Evolutionary conservation across 2,329 filamentous ascomycete species (phyloP).

Genomic region (Aspergillus oerlinghausenensis): DNA sequence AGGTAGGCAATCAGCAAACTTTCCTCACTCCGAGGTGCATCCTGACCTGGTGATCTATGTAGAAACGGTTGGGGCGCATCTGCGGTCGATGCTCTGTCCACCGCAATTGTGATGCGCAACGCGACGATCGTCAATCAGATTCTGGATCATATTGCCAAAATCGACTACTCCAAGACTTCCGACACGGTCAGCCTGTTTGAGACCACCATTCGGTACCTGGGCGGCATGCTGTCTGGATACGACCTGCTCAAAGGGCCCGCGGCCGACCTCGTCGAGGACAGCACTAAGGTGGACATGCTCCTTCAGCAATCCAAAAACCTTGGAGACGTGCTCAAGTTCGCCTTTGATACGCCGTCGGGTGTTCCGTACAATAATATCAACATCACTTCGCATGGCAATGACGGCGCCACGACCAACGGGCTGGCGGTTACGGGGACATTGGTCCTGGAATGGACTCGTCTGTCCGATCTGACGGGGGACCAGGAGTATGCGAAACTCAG

Average conservation of each 20-base stretch:
- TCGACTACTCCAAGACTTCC: conserved; percentile 64
- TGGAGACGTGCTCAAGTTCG: conserved; percentile 68
- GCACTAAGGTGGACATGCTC: conserved; percentile 52
- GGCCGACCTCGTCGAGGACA: conserved; percentile 46
- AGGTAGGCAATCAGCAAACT: conserved; percentile 48
- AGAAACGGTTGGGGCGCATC: conserved; percentile 84
- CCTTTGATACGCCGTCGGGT: conserved; percentile 72
- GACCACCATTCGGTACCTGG: conserved; percentile 84
- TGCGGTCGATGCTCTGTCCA: conserved; percentile 74
- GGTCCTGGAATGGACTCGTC: conserved; percentile 76
- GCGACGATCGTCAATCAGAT: conserved; percentile 65
- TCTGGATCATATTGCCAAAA: conserved; percentile 62
- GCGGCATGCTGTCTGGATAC: conserved; percentile 69
- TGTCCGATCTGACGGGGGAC: conserved; percentile 71
- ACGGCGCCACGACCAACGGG: conserved; percentile 57
- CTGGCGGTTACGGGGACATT: conserved; percentile 74
- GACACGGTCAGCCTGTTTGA: conserved; percentile 73
- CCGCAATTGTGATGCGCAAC: conserved; percentile 72
- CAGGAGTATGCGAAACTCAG: conserved; percentile 61
- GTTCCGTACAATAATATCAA: conserved; percentile 67
- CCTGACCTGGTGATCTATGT: background rate
- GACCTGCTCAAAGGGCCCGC: conserved; percentile 65
- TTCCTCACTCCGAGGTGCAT: background rate
- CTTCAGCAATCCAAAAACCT: conserved; percentile 64
- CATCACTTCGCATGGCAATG: conserved; percentile 51